Base-by-base conservation (phyloP, 1,139 yeast genomes). In the Kurtzmaniella quercitrusa region DNA sequence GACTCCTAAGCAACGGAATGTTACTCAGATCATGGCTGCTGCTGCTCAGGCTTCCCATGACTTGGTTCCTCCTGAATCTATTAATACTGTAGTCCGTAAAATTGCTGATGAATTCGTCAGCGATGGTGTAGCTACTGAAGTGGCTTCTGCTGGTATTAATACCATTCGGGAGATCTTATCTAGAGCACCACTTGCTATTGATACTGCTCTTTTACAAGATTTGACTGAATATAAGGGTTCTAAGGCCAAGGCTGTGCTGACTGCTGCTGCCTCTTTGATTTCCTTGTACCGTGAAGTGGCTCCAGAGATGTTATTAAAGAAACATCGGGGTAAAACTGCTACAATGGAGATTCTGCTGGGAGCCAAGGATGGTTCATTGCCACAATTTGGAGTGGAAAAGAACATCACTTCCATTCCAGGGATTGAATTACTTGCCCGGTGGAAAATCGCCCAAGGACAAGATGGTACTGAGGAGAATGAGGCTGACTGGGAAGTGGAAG, bases 71-170 rank as follows among this genome's bases (percentile, higher is more conserved):
- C 98, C 98, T 1, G 98, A 94, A 61, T 80, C 82, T 12, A 79
- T 93, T 46, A 70, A 77, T 41, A 82, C 85, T 41, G 81, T 93
- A 52, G 84, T 93, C 9, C 79, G 96, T 48, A 93, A 91, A 61
- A 83, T 93, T 55, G 98, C 98, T 2, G 95, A 93, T 65, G 98
- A 94, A 65, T 93, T 93, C 58, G 97, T 93, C 39, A 87, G 96
- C 55, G 98, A 93, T 60, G 98, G 98, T 72, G 98, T 93, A 34
- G 90, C 98, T 10, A 84, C 96, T 19, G 97, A 93, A 66, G 98
- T 91, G 45, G 97, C 98, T 11, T 90, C 97, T 41, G 98, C 98
- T 3, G 99, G 99, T 57, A 74, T 93, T 50, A 93, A 93, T 63
- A 88, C 98, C 5, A 91, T 93, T 48, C 75, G 98, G 53, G 98